A percentile compares a stretch with the other conserved stretches of the same genome.
Conservation (phyloP, 192 early-diverging fungal species). For the Entomortierella chlamydospora region DNA sequence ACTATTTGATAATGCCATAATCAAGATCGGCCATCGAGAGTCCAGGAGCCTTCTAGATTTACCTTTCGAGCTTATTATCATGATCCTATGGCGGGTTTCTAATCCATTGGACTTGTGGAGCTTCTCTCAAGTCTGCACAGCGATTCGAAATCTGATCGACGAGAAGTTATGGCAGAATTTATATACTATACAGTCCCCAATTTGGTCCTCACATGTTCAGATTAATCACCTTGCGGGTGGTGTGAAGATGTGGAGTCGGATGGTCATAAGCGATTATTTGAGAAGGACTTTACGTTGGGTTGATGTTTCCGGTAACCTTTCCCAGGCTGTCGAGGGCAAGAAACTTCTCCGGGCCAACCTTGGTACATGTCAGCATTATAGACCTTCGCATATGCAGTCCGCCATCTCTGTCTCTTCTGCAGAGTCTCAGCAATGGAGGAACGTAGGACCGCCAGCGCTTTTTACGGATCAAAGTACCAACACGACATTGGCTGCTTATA, state of each 20-base stretch:
- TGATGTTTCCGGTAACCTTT: no score
- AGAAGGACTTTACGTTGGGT: neutral
- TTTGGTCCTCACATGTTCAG: neutral
- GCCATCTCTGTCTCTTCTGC: no score
- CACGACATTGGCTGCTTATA: slow-evolving; percentile 17
- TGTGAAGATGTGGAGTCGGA: slow-evolving; percentile 3
- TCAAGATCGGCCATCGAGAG: no score
- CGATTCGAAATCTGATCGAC: neutral
- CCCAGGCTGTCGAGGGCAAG: no score
- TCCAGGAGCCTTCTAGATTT: neutral
- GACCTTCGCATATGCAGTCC: neutral
- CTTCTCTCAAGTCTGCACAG: slow-evolving; percentile 15
- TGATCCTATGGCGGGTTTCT: neutral
- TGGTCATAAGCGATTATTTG: neutral
- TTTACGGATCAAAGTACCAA: slow-evolving; percentile 1
- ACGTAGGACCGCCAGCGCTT: slow-evolving; percentile 13
- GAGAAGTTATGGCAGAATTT: slow-evolving; percentile 2
- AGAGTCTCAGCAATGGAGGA: no score
- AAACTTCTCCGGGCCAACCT: neutral
- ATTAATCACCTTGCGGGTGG: neutral
- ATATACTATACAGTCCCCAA: neutral
- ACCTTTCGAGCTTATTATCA: slow-evolving; percentile 3
- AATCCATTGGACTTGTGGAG: neutral
- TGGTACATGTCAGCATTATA: neutral
- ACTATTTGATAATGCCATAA: no score